A percentile compares a stretch with the other conserved stretches of the same genome.
phyloP scores from a whole-genome alignment of 371 early-diverging fungal species.

The Mortierella polycephala region DNA sequence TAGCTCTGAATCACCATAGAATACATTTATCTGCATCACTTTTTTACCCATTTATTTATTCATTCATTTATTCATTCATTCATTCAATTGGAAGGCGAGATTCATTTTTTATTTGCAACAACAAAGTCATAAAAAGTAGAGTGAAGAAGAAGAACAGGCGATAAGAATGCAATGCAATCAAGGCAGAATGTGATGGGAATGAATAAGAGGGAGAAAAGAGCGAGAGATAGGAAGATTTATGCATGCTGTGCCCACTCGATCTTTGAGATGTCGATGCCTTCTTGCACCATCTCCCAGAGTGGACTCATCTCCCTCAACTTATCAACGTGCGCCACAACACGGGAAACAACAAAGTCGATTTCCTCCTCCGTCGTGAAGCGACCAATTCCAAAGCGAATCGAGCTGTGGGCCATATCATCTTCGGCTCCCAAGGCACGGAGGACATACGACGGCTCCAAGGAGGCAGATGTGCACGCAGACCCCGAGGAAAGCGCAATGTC shows the following conservation, averaged over 20 bases:
- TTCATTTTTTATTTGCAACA: no score
- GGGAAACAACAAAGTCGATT: conserved; percentile 91
- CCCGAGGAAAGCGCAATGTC: conserved; percentile 98
- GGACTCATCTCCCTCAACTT: conserved; percentile 98
- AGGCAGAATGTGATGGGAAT: neutral
- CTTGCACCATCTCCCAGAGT: conserved; percentile 96
- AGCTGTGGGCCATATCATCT: conserved; percentile 98
- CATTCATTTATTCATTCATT: neutral
- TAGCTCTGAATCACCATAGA: neutral
- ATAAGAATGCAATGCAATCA: neutral
- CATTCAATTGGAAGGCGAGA: no score
- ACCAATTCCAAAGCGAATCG: conserved; percentile 99
- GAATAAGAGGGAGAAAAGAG: neutral
- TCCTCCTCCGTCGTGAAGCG: conserved; percentile 98
- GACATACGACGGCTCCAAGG: conserved; percentile 99
- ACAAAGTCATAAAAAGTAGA: no score
- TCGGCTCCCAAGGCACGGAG: conserved; percentile 98
- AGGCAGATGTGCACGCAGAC: conserved; percentile 99
- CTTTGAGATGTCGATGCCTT: conserved; percentile 53
- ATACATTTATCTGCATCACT: neutral
- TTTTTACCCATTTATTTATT: neutral
- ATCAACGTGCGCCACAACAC: conserved; percentile 91
- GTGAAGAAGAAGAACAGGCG: neutral
- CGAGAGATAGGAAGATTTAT: conserved; percentile 6
- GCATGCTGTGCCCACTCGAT: conserved; percentile 56